These are phyloP conservation scores for Thalassiosira hispida DNA, from an alignment of 352 stramenopile species.

Conservation along the genomic window DNA sequence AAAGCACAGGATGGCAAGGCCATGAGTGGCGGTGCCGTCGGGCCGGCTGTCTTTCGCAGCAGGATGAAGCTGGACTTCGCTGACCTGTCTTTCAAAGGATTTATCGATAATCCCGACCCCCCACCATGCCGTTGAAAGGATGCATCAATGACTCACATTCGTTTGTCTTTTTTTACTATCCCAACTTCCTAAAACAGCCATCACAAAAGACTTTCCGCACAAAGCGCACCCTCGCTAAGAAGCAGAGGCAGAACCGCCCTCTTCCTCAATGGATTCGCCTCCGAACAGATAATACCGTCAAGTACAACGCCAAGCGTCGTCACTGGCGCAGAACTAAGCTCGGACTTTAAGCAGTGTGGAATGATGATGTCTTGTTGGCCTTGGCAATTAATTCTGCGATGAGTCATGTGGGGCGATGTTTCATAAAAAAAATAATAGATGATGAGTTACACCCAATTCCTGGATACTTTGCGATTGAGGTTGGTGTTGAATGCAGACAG, in stretches of 20 bases:
- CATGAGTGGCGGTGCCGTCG: too few species aligned
- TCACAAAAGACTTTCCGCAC: slow-evolving; percentile 99
- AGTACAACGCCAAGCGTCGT: slow-evolving; percentile 99
- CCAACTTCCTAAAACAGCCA: slow-evolving; percentile 83
- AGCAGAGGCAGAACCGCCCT: slow-evolving; percentile 99
- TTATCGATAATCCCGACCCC: too few species aligned
- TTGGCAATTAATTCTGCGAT: not conserved
- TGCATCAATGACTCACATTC: too few species aligned
- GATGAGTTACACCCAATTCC: slow-evolving; percentile 21
- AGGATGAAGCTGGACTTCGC: too few species aligned
- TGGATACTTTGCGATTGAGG: too few species aligned
- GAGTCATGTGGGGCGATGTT: not conserved
- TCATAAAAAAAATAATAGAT: slow-evolving; percentile 41
- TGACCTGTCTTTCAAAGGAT: too few species aligned
- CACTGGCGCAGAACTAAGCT: slow-evolving; percentile 99
- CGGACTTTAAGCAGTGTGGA: slow-evolving; percentile 92
- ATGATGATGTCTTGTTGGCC: slow-evolving; percentile 21
- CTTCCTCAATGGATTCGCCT: slow-evolving; percentile 99
- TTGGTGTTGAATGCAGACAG: too few species aligned
- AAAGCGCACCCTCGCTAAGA: slow-evolving; percentile 99
- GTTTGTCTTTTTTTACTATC: not conserved
- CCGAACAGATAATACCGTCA: slow-evolving; percentile 99
- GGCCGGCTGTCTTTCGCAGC: too few species aligned
- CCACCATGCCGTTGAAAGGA: too few species aligned
- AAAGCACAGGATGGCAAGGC: too few species aligned